Percentiles rank a stretch among this genome's conserved stretches.
Evolutionary conservation across 2,329 filamentous ascomycete species (phyloP).

Genomic region (Fusarium newnesense): DNA sequence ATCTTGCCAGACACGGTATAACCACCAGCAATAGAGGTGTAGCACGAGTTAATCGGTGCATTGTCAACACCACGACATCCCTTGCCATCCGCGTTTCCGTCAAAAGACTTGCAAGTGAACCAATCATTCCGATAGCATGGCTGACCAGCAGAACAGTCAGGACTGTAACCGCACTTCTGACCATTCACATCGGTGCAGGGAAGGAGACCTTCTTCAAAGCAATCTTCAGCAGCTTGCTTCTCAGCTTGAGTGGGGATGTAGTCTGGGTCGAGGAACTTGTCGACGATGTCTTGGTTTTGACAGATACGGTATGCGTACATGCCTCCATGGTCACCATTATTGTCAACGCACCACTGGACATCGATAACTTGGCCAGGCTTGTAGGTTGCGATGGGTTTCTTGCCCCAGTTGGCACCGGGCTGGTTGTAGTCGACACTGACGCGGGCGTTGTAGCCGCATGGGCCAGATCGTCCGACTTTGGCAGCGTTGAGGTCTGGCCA

Average conservation of each 20-base stretch:
- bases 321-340: constrained; percentile 66
- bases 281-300: constrained; percentile 60
- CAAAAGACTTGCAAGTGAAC: constrained; percentile 63
- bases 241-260: constrained; percentile 62
- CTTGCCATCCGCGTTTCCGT: constrained; percentile 44
- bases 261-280: constrained; percentile 58
- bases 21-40: constrained; percentile 62
- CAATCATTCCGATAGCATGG: constrained; percentile 62
- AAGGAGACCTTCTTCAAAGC: constrained; percentile 60
- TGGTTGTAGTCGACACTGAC: constrained; percentile 64
- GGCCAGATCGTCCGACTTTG: constrained; percentile 58
- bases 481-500: constrained; percentile 61
- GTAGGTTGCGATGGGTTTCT: constrained; percentile 55
- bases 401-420: constrained; percentile 57
- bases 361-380: constrained; percentile 57
- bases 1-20: constrained; percentile 64
- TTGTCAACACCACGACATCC: constrained; percentile 59
- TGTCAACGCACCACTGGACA: constrained; percentile 65
- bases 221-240: constrained; percentile 64
- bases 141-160: constrained; percentile 57
- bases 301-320: constrained; percentile 67
- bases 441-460: constrained; percentile 65
- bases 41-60: constrained; percentile 56
- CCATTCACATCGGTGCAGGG: constrained; percentile 61
- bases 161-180: constrained; percentile 59